Conservation (phyloP, 2,329 filamentous ascomycete genomes). For the Pseudocercospora pini-densiflorae region DNA sequence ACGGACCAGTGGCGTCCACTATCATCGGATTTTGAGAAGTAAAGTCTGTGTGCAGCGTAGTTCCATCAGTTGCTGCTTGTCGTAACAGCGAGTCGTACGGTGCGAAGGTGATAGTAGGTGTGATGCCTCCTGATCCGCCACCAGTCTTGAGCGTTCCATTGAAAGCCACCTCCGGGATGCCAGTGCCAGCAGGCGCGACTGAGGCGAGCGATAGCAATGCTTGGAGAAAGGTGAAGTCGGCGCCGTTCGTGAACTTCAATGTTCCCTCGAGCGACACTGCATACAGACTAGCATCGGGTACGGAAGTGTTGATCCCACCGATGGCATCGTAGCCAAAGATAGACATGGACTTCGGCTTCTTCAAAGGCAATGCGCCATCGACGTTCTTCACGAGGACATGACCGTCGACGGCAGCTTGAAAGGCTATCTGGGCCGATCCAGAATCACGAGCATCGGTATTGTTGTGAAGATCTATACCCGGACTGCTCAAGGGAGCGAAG, state of each 20-base stretch:
- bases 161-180: conserved; percentile 29
- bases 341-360: conserved; percentile 55
- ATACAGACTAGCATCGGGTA: conserved; percentile 17
- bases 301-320: conserved; percentile 24
- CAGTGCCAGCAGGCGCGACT: conserved; percentile 12
- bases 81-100: conserved; percentile 36
- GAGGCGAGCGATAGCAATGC: conserved; percentile 18
- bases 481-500: conserved; percentile 27
- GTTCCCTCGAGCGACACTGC: conserved; percentile 21
- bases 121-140: conserved; percentile 37
- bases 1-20: conserved; percentile 31
- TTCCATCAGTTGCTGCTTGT: conserved; percentile 34
- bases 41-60: conserved; percentile 33
- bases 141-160: conserved; percentile 38
- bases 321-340: conserved; percentile 44
- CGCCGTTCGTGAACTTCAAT: conserved; percentile 22
- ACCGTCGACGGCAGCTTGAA: conserved; percentile 63
- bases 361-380: conserved; percentile 59
- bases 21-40: conserved; percentile 31
- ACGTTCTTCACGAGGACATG: conserved; percentile 67
- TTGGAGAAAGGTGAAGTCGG: conserved; percentile 19
- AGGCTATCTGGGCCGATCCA: conserved; percentile 51
- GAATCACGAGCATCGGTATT: conserved; percentile 59
- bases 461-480: conserved; percentile 56
- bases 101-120: conserved; percentile 30